phyloP scores from a whole-genome alignment of 345 rosid species.

The Capsella bursapastoris region DNA sequence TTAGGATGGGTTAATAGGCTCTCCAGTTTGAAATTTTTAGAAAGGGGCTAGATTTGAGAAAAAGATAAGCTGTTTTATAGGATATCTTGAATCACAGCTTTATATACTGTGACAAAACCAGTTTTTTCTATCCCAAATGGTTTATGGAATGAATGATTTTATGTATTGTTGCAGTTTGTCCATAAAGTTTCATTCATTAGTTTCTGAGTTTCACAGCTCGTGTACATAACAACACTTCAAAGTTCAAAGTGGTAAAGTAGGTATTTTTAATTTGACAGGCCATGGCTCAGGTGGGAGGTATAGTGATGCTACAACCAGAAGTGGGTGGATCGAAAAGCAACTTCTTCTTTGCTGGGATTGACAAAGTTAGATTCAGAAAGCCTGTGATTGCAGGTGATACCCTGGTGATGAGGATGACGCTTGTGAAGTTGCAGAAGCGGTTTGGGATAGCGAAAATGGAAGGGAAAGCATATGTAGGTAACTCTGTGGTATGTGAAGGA shows the following conservation, averaged over 20 bases:
- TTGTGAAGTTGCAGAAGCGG: slow-evolving; percentile 79
- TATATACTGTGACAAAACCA: not conserved
- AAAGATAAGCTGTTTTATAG: not conserved
- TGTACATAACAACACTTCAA: not conserved
- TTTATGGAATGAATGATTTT: not conserved
- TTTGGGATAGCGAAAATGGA: slow-evolving; percentile 98
- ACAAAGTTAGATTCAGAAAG: slow-evolving; percentile 91
- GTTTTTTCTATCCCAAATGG: not conserved
- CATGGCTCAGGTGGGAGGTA: slow-evolving; percentile 96
- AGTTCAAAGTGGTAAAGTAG: not conserved
- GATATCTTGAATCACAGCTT: slow-evolving; percentile 8
- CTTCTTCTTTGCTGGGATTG: slow-evolving; percentile 94
- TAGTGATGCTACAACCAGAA: slow-evolving; percentile 93
- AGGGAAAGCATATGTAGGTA: slow-evolving; percentile 94
- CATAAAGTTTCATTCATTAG: slow-evolving; percentile 1
- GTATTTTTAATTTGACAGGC: slow-evolving; percentile 56
- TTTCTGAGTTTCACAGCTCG: slow-evolving; percentile 1
- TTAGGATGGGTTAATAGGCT: not conserved
- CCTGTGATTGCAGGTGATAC: slow-evolving; percentile 98
- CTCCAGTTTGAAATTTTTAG: not conserved
- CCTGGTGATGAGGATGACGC: slow-evolving; percentile 95
- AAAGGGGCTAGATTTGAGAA: not conserved
- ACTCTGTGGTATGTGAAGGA: slow-evolving; percentile 83
- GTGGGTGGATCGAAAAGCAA: slow-evolving; percentile 78
- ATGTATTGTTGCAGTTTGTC: not conserved